phyloP scores from a whole-genome alignment of 1,139 yeast species.

The Nadsonia starkeyi-henricii region DNA sequence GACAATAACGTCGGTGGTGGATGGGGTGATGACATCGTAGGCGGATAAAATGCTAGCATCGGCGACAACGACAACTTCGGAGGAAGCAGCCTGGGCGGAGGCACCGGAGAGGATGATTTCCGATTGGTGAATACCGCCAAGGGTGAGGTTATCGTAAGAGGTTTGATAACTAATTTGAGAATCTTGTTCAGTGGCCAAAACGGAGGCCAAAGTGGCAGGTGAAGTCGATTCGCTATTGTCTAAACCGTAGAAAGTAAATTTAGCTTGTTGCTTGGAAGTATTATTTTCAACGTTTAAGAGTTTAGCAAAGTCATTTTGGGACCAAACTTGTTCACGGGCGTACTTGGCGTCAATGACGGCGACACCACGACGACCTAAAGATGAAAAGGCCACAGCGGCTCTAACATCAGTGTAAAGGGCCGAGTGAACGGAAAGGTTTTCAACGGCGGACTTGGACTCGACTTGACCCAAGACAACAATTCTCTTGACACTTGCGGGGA shows the following conservation, averaged over 20 bases:
- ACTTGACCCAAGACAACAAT: constrained; percentile 54
- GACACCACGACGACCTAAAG: constrained; percentile 8
- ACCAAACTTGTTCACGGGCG: constrained; percentile 15
- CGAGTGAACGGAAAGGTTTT: constrained; percentile 19
- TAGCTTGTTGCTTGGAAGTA: background rate
- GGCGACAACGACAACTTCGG: constrained; percentile 49
- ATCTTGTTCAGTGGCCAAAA: constrained; percentile 53
- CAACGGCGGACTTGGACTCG: constrained; percentile 24
- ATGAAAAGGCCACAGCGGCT: constrained; percentile 48
- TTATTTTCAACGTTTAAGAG: constrained; percentile 11
- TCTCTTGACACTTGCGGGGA: constrained; percentile 46
- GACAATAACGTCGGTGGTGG: constrained; percentile 43
- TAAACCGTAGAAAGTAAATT: constrained; percentile 23
- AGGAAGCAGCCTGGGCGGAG: constrained; percentile 17
- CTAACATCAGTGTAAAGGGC: constrained; percentile 53
- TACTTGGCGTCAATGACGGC: constrained; percentile 20
- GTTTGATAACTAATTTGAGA: constrained; percentile 43
- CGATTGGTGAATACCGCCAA: constrained; percentile 73
- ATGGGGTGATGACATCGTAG: constrained; percentile 49
- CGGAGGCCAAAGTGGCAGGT: constrained; percentile 54
- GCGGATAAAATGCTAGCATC: constrained; percentile 47
- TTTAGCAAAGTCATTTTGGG: constrained; percentile 14
- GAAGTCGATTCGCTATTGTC: constrained; percentile 46
- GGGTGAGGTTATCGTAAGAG: constrained; percentile 53
- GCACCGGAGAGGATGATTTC: constrained; percentile 37